phyloP scores from a whole-genome alignment of 1,284 basidiomycete species.

The Ceratobasidium sp. region DNA sequence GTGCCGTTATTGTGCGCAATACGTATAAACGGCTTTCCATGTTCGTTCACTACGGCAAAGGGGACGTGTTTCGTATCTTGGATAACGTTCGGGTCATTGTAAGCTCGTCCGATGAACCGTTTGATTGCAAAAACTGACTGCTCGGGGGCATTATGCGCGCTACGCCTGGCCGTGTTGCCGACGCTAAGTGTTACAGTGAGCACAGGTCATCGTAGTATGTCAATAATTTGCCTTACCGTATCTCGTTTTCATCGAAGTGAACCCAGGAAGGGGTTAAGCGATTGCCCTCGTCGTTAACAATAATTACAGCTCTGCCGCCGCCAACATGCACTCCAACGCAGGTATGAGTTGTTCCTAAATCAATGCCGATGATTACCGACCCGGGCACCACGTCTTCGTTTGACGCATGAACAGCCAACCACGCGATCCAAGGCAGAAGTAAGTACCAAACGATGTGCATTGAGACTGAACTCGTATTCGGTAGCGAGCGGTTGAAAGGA shows the following conservation, averaged over 20 bases:
- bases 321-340: constrained; percentile 63
- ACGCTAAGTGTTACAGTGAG: constrained; percentile 52
- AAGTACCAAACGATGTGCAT: not conserved
- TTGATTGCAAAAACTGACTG: not conserved
- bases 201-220: not conserved
- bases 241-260: constrained; percentile 70
- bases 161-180: constrained; percentile 68
- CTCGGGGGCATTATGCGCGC: not conserved
- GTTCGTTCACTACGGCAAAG: constrained; percentile 67
- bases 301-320: constrained; percentile 71
- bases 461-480: no score
- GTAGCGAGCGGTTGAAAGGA: not conserved
- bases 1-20: constrained; percentile 69
- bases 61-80: constrained; percentile 56
- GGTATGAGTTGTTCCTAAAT: constrained; percentile 60
- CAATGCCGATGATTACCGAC: constrained; percentile 79
- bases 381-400: not conserved
- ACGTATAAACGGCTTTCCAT: constrained; percentile 69
- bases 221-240: constrained; percentile 56
- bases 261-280: constrained; percentile 72
- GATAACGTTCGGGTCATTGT: not conserved
- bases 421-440: not conserved
- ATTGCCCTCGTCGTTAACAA: constrained; percentile 72
- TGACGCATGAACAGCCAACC: not conserved
- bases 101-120: not conserved